Evolutionary conservation across 2,329 filamentous ascomycete species (phyloP).

Genomic region (Calonectria crousiana): DNA sequence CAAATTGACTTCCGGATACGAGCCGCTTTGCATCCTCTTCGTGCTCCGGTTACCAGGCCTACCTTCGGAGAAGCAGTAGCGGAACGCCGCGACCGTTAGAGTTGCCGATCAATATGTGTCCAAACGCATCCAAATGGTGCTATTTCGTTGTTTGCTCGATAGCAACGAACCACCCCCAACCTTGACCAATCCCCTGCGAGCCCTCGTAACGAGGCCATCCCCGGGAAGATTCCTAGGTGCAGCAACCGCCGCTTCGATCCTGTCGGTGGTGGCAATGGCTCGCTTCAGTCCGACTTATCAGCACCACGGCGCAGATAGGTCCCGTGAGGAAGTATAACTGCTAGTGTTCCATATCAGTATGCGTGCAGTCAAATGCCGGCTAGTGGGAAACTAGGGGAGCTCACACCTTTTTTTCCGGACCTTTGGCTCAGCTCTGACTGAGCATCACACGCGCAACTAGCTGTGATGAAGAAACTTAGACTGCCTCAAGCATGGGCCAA

Average conservation of each 20-base stretch:
- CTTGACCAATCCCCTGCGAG: background rate
- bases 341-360: background rate
- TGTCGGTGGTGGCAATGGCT: constrained; percentile 4
- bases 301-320: background rate
- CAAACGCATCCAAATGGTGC: background rate
- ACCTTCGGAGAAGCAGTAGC: background rate
- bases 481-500: constrained; percentile 10
- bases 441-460: background rate
- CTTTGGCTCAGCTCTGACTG: background rate
- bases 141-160: background rate
- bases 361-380: background rate
- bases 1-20: background rate
- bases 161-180: background rate
- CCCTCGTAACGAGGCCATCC: constrained; percentile 5
- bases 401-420: background rate
- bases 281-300: background rate
- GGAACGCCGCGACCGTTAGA: constrained; percentile 13
- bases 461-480: background rate
- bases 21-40: background rate
- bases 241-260: background rate
- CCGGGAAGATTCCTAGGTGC: background rate
- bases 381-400: constrained; percentile 11
- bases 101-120: constrained; percentile 13
- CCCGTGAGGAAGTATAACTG: background rate
- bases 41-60: background rate